phyloP scores from a whole-genome alignment of 73 alveolate genomes.

The Stentor coeruleus region DNA sequence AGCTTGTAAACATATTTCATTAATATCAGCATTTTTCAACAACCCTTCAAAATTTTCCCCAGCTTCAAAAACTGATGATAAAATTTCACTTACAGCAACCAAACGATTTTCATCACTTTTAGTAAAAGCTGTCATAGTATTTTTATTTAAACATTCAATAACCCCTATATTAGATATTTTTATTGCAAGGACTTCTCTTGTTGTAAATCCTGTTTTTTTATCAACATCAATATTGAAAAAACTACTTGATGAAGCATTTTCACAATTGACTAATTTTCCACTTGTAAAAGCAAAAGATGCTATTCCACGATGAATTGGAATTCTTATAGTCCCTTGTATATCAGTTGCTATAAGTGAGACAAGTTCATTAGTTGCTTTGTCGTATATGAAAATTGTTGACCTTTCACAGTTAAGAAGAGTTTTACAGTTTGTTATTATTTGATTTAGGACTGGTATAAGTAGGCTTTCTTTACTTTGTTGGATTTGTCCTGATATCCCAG shows the following conservation, averaged over 20 bases:
- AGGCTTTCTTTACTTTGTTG: not conserved
- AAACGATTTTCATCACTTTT: conserved; percentile 6
- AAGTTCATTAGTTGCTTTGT: not conserved
- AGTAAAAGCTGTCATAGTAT: not conserved
- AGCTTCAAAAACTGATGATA: not conserved
- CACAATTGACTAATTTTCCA: conserved; percentile 2
- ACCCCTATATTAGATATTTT: not conserved
- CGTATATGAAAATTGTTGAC: not conserved
- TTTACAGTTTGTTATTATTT: not conserved
- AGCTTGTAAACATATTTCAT: conserved; percentile 16
- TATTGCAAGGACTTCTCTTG: conserved; percentile 18
- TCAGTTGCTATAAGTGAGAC: conserved; percentile 17
- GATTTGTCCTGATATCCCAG: not conserved
- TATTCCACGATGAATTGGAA: not conserved
- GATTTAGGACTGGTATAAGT: not conserved
- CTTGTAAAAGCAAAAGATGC: not conserved
- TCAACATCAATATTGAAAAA: not conserved
- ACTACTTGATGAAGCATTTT: not conserved
- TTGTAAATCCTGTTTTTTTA: conserved; percentile 1
- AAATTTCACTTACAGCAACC: not conserved
- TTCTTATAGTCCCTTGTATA: not conserved
- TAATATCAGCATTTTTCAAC: conserved; percentile 6
- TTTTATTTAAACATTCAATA: not conserved
- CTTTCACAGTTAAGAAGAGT: not conserved
- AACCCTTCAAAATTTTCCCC: conserved; percentile 4